These are phyloP conservation scores for Trichoderma pleuroti DNA, from an alignment of 2,329 filamentous ascomycete species.

Conservation along the genomic window DNA sequence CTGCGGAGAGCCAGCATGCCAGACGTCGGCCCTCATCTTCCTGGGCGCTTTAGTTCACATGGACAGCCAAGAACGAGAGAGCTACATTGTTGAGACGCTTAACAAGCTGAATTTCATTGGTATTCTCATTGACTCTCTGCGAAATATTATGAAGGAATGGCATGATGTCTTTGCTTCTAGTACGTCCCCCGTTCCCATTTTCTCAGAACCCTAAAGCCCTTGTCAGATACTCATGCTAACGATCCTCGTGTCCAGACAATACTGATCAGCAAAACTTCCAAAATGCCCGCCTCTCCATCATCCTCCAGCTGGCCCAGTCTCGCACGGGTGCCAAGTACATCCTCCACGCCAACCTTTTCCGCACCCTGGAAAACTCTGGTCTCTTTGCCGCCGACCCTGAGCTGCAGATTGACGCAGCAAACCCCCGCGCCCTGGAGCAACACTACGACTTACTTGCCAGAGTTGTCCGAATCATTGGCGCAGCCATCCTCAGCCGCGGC, in stretches of 20 bases:
- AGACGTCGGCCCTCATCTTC: slow-evolving; percentile 82
- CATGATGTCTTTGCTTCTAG: slow-evolving; percentile 53
- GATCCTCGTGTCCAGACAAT: slow-evolving; percentile 32
- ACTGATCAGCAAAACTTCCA: slow-evolving; percentile 49
- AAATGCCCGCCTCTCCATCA: slow-evolving; percentile 73
- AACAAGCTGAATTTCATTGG: slow-evolving; percentile 86
- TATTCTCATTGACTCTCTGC: slow-evolving; percentile 83
- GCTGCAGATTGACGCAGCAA: slow-evolving; percentile 73
- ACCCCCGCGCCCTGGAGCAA: slow-evolving; percentile 66
- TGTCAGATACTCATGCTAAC: not conserved
- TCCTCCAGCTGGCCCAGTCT: slow-evolving; percentile 80
- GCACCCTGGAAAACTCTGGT: slow-evolving; percentile 73
- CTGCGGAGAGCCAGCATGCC: slow-evolving; percentile 74
- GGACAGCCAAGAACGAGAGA: slow-evolving; percentile 66
- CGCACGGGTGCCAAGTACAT: slow-evolving; percentile 79
- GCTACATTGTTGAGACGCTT: slow-evolving; percentile 73
- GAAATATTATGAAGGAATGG: slow-evolving; percentile 71
- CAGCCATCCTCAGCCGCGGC: slow-evolving; percentile 76
- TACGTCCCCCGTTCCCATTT: slow-evolving; percentile 32
- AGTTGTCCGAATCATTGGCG: slow-evolving; percentile 76
- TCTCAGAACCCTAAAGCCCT: not conserved
- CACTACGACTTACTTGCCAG: slow-evolving; percentile 83
- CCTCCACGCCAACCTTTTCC: slow-evolving; percentile 86
- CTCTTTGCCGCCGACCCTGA: slow-evolving; percentile 90
- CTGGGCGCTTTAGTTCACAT: slow-evolving; percentile 73